Evolutionary conservation across 176 grass and related monocot species (phyloP).

Genomic region (Oryza coarctata): DNA sequence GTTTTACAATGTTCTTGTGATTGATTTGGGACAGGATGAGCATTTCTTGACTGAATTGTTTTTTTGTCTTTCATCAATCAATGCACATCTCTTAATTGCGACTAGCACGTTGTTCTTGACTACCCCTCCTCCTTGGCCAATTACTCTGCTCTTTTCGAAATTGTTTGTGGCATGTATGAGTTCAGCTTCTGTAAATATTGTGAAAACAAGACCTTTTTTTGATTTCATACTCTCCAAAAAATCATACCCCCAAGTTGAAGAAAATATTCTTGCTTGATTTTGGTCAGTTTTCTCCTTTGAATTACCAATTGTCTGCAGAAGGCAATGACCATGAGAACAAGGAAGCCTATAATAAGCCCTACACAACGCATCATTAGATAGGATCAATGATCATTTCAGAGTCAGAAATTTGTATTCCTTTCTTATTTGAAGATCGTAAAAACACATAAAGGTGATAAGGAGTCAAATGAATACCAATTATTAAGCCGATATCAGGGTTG

Average conservation of each 20-base stretch:
- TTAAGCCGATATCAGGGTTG: not conserved
- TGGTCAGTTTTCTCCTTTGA: constrained; percentile 13
- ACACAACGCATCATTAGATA: not conserved
- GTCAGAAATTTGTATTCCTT: no score
- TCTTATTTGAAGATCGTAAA: no score
- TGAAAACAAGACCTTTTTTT: constrained; percentile 34
- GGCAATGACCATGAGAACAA: not conserved
- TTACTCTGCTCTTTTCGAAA: constrained; percentile 35
- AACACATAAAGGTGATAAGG: not conserved
- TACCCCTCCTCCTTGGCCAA: constrained; percentile 49
- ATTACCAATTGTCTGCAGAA: not conserved
- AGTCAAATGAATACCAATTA: constrained; percentile 14
- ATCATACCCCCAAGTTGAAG: constrained; percentile 22
- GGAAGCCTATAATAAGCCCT: not conserved
- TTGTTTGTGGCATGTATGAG: constrained; percentile 40
- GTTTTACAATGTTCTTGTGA: constrained; percentile 41
- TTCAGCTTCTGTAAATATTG: constrained; percentile 35
- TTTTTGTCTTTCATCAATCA: constrained; percentile 31
- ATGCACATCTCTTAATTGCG: constrained; percentile 23
- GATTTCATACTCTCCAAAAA: constrained; percentile 40
- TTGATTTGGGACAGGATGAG: constrained; percentile 41
- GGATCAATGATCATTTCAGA: not conserved
- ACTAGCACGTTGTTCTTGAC: not conserved
- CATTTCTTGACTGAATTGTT: constrained; percentile 42
- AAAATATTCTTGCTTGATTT: constrained; percentile 41